Evolutionary conservation across 768 basidiomycete species (phyloP).

Genomic region (Lentinus tigrinus): DNA sequence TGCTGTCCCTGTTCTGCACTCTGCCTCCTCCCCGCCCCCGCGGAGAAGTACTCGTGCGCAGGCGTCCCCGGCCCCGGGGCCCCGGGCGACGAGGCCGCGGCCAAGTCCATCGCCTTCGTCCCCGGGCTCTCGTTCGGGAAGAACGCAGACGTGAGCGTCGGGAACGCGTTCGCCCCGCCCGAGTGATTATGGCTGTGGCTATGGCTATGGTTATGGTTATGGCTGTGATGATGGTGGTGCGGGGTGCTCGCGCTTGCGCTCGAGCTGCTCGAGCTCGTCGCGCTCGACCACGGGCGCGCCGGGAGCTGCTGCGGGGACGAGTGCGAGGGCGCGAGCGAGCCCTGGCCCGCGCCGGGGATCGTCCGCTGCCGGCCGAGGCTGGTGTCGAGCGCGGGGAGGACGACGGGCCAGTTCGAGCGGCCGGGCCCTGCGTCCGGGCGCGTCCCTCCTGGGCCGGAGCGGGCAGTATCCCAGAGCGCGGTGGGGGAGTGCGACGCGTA

Average conservation of each 20-base stretch:
- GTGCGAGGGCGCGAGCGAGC: background rate
- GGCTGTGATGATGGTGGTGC: conserved; percentile 5
- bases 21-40: background rate
- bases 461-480: background rate
- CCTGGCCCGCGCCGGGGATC: background rate
- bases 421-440: background rate
- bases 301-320: conserved; percentile 21
- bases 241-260: conserved; percentile 18
- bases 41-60: conserved; percentile 28
- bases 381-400: conserved; percentile 26
- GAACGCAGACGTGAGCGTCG: conserved; percentile 59
- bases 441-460: background rate
- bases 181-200: too few species aligned
- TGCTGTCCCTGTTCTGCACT: conserved; percentile 2
- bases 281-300: conserved; percentile 25
- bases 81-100: conserved; percentile 34
- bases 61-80: conserved; percentile 27
- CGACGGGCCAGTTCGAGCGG: conserved; percentile 19
- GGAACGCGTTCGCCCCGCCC: conserved; percentile 32
- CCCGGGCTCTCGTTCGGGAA: conserved; percentile 41
- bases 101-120: conserved; percentile 32
- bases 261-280: conserved; percentile 21
- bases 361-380: conserved; percentile 15
- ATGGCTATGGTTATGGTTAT: background rate
- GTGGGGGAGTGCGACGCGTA: background rate